Evolutionary conservation across 2,329 filamentous ascomycete species (phyloP), one percentile per base, ranked within the genome.

Genomic region (Trichophyton schoenleinii): DNA sequence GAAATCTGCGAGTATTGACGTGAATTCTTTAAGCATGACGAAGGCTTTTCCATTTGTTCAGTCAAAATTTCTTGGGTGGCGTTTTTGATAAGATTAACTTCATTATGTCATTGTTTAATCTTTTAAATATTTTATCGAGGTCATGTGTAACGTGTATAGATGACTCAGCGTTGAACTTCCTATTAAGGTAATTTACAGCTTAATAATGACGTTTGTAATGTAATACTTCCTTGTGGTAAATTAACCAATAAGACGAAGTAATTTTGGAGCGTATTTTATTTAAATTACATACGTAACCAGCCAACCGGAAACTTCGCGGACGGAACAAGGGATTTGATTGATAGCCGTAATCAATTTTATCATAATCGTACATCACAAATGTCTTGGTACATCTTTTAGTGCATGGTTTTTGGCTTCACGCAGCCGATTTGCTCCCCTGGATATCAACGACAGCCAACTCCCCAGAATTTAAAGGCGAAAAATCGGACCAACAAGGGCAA

Each of bases 341-440:
- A n/a, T 44, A 44, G 13, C 41, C 41, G 15, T 44, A 38, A 3
- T 28, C 42, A 58, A 59, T 59, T 58, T 62, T 59, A 55, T 55
- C 57, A 57, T 62, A 59, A 53, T 59, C 60, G 42, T 61, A 61
- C 60, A 61, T 41, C n/a, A 57, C 34, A 38, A 31, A 42, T 20
- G 41, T n/a, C 55, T 44, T 38, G 41, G n/a, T 38, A 42, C 44
- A n/a, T 36, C 41, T 59, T 61, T 62, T 55, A 25, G 59, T 25
- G 11, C 13, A 22, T 22, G 3, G 20, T 49, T 49, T 25, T 49
- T 22, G 13, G 46, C 20, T 22, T 36, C 60, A 38, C 42, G 5
- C 2, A 13, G 34, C 34, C 34, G 9, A 13, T 38, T 38, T 38
- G 11, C 13, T 44, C 13, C 49, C 52, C 15, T 58, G 42, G 31